Evolutionary conservation across 1,284 basidiomycete species (phyloP), one percentile per base, ranked within the genome.

Genomic region (Ganoderma lucidum): DNA sequence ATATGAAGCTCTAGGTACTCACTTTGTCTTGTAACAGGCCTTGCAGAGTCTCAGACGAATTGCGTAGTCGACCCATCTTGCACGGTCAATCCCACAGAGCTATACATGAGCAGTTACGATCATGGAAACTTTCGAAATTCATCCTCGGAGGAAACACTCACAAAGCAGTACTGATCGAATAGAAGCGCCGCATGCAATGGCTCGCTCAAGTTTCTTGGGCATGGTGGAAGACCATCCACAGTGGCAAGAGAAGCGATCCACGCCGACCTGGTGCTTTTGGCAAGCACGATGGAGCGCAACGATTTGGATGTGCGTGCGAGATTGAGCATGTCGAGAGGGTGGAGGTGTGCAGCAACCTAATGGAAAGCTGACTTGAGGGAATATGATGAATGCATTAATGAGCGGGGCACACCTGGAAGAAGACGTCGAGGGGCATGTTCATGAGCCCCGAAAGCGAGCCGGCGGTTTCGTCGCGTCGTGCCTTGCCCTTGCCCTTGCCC

Each of bases 391-490:
- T 28, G 48, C 9, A 23, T 3, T 4, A 9, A 10, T 0, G 4
- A 12, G 10, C n/a, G 48, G 8, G 48, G 8, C 48, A 23, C 23
- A 51, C 48, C 48, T 51, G 23, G 8, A 51, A 51, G 48, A 51
- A 51, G n/a, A 51, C 23, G 48, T 51, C 48, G 48, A 51, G 48
- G 3, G 48, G 48, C 48, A 51, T 51, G 23, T 51, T 51, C 48
- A 51, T 23, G n/a, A 51, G 23, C 9, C 23, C 48, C 12, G 48
- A 51, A 14, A 51, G 48, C 10, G 48, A 28, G 9, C 48, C 48
- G 3, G 23, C 10, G 23, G 23, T 28, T 28, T 51, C 35, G 35
- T 35, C 35, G 35, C 35, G 23, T 10, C 48, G 48, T 28, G 23
- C 48, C 8, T 51, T 51, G 48, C 23, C 23, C 8, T 51, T 51